These are phyloP conservation scores for Arabis hirsuta DNA, from an alignment of 345 rosid genomes.

Conservation along the genomic window DNA sequence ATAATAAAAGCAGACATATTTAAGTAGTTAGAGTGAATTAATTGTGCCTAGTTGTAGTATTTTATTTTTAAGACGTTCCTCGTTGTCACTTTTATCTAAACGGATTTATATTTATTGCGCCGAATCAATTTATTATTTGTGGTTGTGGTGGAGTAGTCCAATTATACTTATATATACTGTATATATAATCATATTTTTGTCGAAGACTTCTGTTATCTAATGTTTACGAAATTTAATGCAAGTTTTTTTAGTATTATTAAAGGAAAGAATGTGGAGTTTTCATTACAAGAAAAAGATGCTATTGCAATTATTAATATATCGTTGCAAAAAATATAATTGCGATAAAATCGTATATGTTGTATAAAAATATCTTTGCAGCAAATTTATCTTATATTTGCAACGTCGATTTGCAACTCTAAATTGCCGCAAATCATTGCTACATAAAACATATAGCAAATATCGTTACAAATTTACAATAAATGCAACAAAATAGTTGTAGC, in stretches of 20 bases:
- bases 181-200: background rate
- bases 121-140: constrained; percentile 25
- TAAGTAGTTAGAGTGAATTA: constrained; percentile 32
- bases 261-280: constrained; percentile 2
- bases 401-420: too few species aligned
- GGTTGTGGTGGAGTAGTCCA: constrained; percentile 28
- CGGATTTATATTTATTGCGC: constrained; percentile 33
- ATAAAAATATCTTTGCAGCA: too few species aligned
- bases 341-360: too few species aligned
- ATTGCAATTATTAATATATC: too few species aligned
- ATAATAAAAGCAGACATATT: background rate
- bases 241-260: background rate
- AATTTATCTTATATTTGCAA: too few species aligned
- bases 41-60: constrained; percentile 21
- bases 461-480: too few species aligned
- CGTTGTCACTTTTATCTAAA: background rate
- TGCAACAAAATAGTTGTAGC: too few species aligned
- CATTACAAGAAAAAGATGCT: too few species aligned
- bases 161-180: background rate
- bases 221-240: constrained; percentile 19
- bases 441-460: too few species aligned
- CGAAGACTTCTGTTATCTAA: background rate
- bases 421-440: too few species aligned
- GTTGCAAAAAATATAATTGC: too few species aligned
- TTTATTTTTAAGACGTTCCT: background rate